These are phyloP conservation scores for Quercus phellos DNA, from an alignment of 331 rosid species.

Conservation along the genomic window DNA sequence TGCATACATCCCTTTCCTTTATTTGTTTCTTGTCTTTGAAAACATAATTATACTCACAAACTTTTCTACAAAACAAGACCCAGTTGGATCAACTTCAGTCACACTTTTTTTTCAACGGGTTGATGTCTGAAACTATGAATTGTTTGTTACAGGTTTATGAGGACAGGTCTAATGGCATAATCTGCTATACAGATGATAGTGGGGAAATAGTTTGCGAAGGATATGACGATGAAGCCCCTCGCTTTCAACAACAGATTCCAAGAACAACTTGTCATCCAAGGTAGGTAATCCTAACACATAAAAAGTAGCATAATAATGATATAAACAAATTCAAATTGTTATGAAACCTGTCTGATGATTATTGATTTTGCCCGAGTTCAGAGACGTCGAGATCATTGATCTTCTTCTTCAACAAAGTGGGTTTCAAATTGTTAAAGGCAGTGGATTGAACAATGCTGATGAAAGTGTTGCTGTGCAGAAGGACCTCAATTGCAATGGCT, in stretches of 20 bases:
- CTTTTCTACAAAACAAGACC: not conserved
- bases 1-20: not conserved
- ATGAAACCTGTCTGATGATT: conserved; percentile 5
- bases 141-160: conserved; percentile 59
- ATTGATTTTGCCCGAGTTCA: conserved; percentile 16
- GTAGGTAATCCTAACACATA: conserved; percentile 27
- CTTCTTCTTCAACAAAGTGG: conserved; percentile 57
- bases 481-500: conserved; percentile 58
- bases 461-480: conserved; percentile 44
- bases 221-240: conserved; percentile 92
- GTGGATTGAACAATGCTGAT: conserved; percentile 40
- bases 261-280: conserved; percentile 41
- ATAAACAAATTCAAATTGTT: not conserved
- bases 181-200: conserved; percentile 72
- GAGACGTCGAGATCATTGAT: conserved; percentile 65
- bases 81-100: not conserved
- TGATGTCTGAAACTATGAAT: conserved; percentile 7
- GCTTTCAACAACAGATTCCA: conserved; percentile 48
- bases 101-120: not conserved
- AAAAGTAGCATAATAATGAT: not conserved
- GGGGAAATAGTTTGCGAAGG: conserved; percentile 90
- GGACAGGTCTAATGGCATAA: conserved; percentile 65
- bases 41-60: not conserved
- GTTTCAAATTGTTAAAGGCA: conserved; percentile 54
- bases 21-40: not conserved